Conservation (phyloP, 1,139 yeast species). For the Geotrichum macrosporum region DNA sequence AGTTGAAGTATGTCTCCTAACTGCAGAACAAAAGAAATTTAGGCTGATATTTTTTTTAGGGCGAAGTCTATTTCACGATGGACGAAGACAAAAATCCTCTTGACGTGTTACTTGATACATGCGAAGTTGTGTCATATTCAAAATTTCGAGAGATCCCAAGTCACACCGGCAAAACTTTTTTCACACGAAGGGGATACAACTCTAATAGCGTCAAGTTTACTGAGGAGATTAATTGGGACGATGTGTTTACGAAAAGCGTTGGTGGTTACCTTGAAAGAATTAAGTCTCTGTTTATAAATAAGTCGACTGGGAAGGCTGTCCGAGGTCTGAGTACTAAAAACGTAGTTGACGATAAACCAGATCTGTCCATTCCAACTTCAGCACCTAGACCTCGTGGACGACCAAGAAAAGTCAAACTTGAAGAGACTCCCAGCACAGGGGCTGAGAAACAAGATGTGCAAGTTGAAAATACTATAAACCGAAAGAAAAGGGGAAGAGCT, state of each 20-base stretch:
- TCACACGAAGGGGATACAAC: conserved; percentile 16
- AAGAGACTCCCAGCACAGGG: too few species aligned
- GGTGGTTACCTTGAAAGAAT: not conserved
- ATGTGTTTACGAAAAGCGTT: not conserved
- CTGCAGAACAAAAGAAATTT: conserved; percentile 14
- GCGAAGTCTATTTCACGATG: conserved; percentile 26
- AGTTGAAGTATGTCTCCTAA: conserved; percentile 1
- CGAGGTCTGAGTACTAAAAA: not conserved
- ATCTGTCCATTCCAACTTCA: not conserved
- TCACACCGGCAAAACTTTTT: conserved; percentile 3
- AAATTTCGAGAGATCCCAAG: conserved; percentile 1
- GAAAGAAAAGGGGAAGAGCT: not conserved
- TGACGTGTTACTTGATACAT: conserved; percentile 24
- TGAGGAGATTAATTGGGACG: conserved; percentile 5
- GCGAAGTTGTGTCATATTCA: conserved; percentile 20
- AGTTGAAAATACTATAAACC: too few species aligned
- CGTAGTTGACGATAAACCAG: not conserved
- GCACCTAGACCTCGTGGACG: too few species aligned
- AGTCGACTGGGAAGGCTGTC: not conserved
- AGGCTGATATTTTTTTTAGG: conserved; percentile 12
- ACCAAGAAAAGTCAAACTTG: too few species aligned
- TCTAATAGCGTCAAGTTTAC: conserved; percentile 4
- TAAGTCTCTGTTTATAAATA: not conserved
- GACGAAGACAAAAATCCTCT: conserved; percentile 26
- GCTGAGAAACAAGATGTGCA: too few species aligned